Evolutionary conservation across 176 grass and related monocot genomes (phyloP).

Genomic region (sorghum (Sorghum bicolor)): DNA sequence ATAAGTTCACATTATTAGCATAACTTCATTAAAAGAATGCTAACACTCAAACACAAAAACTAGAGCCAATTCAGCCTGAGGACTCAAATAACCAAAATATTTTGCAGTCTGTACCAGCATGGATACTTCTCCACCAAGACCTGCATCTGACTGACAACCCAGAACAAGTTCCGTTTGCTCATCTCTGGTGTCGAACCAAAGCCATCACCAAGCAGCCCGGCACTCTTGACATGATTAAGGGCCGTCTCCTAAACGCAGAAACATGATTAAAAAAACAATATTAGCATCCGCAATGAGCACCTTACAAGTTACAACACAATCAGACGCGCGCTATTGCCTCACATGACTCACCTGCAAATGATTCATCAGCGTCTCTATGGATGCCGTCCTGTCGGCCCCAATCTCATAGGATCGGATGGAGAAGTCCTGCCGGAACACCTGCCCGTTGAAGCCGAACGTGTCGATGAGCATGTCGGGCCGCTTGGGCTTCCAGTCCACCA

Average conservation of each 20-base stretch:
- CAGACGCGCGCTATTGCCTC: neutral
- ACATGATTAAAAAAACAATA: neutral
- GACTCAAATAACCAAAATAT: neutral
- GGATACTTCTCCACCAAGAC: conserved; percentile 61
- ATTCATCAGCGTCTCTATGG: conserved; percentile 79
- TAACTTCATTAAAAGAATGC: neutral
- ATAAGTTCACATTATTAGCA: neutral
- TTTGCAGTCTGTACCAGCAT: conserved; percentile 51
- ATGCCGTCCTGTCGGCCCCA: conserved; percentile 56
- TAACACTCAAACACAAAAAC: neutral
- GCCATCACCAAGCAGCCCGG: conserved; percentile 65
- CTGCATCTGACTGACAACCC: conserved; percentile 79
- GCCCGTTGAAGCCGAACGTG: conserved; percentile 55
- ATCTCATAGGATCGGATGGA: conserved; percentile 76
- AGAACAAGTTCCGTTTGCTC: conserved; percentile 74
- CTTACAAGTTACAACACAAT: neutral
- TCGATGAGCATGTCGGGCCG: conserved; percentile 69
- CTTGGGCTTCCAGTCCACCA: conserved; percentile 69
- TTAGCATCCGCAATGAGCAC: neutral
- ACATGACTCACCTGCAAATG: conserved; percentile 54
- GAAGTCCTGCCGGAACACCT: conserved; percentile 71
- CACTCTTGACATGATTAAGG: conserved; percentile 66
- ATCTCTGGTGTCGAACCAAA: conserved; percentile 71
- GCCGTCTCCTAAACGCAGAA: conserved; percentile 28
- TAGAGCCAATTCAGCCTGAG: neutral